Percentiles rank a stretch among this genome's conserved stretches.
Evolutionary conservation across 768 basidiomycete genomes (phyloP).

Genomic region (Leccinum boreale): DNA sequence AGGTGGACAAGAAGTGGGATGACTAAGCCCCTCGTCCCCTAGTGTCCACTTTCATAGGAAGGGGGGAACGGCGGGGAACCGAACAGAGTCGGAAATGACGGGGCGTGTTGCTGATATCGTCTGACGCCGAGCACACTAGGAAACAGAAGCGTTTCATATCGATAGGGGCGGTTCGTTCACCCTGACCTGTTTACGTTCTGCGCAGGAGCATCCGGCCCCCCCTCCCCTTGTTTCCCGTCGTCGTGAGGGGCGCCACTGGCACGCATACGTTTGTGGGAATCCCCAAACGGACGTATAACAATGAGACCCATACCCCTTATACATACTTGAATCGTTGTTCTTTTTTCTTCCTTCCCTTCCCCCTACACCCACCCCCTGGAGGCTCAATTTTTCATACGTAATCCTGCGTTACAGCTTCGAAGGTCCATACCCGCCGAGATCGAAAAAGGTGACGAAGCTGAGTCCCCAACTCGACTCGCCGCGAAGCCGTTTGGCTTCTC

Average conservation of each 20-base stretch:
- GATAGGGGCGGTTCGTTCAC: slow-evolving; percentile 15
- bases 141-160: slow-evolving; percentile 5
- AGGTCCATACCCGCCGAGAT: slow-evolving; percentile 1
- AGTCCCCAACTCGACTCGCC: not conserved
- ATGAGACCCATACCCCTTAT: not conserved
- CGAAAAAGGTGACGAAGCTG: not conserved
- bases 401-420: not conserved
- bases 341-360: not conserved
- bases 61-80: not conserved
- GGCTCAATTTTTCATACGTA: not conserved
- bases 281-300: not conserved
- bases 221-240: not conserved
- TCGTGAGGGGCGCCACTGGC: not conserved
- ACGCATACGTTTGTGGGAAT: not conserved
- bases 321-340: not conserved
- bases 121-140: not conserved
- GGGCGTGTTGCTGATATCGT: not conserved
- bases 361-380: not conserved
- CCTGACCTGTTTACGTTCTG: slow-evolving; percentile 7
- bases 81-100: not conserved
- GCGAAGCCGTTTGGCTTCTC: not conserved
- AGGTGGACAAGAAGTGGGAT: not conserved
- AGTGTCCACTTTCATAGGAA: not conserved
- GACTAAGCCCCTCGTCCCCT: not conserved
- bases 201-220: not conserved